phyloP scores from a whole-genome alignment of 179 eudicot species.

The Sideroxylon spinosum region DNA sequence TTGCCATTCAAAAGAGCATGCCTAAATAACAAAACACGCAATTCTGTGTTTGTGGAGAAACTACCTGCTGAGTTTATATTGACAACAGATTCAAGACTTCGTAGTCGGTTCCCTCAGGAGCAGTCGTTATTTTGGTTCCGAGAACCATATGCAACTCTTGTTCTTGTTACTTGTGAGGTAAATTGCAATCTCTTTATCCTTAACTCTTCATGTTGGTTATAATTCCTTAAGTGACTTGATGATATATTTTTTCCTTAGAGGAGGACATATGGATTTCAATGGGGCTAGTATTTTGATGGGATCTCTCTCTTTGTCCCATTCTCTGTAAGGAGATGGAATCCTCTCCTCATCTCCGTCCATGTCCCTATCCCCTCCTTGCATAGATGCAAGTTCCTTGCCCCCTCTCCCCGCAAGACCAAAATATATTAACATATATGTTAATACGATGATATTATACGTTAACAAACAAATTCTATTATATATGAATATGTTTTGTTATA shows the following conservation, averaged over 20 bases:
- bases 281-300: too few species aligned
- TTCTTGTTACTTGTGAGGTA: conserved; percentile 97
- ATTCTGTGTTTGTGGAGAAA: conserved; percentile 71
- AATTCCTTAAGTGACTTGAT: neutral
- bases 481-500: too few species aligned
- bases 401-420: too few species aligned
- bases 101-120: conserved; percentile 88
- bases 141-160: conserved; percentile 92
- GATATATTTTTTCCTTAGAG: neutral
- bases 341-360: too few species aligned
- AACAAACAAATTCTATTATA: too few species aligned
- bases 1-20: conserved; percentile 71
- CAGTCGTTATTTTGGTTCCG: conserved; percentile 87
- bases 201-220: neutral
- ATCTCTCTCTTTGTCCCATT: too few species aligned
- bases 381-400: too few species aligned
- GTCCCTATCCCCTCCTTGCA: too few species aligned
- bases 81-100: conserved; percentile 92
- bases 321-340: too few species aligned
- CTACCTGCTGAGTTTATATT: conserved; percentile 75
- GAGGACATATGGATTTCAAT: too few species aligned
- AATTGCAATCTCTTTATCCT: conserved; percentile 7
- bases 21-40: conserved; percentile 87
- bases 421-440: too few species aligned
- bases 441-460: too few species aligned